phyloP scores from a whole-genome alignment of 306 rosid species.

The Carpinus viminea region DNA sequence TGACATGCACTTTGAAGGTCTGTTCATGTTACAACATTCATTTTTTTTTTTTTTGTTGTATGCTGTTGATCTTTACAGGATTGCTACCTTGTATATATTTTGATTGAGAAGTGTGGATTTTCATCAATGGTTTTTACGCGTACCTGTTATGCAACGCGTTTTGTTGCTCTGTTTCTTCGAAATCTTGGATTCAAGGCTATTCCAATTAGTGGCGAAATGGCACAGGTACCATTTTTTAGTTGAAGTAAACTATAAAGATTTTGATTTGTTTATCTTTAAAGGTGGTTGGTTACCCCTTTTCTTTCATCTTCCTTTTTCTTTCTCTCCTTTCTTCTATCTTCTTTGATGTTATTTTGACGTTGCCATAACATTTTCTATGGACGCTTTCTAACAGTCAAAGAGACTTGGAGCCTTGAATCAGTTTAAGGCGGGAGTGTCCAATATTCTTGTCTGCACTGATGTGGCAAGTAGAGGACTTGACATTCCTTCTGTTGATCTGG shows the following conservation, averaged over 20 bases:
- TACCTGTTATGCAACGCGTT: slow-evolving; percentile 77
- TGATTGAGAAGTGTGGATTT: slow-evolving; percentile 66
- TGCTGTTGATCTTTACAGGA: background rate
- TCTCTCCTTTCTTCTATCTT: background rate
- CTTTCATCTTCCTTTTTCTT: background rate
- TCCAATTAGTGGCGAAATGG: slow-evolving; percentile 94
- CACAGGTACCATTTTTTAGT: slow-evolving; percentile 53
- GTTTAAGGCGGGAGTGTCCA: slow-evolving; percentile 85
- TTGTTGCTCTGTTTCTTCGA: slow-evolving; percentile 75
- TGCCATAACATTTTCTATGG: slow-evolving; percentile 15
- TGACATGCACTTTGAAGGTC: background rate
- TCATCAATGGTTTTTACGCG: slow-evolving; percentile 94
- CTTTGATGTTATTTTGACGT: background rate
- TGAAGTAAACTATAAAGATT: background rate
- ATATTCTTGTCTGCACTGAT: slow-evolving; percentile 83
- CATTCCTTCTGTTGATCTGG: slow-evolving; percentile 77
- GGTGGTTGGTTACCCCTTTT: background rate
- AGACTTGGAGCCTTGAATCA: slow-evolving; percentile 88
- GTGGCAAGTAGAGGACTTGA: slow-evolving; percentile 96
- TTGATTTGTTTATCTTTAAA: slow-evolving; percentile 4
- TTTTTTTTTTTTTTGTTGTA: background rate
- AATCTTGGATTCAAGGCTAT: slow-evolving; percentile 83
- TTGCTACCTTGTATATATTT: too few species aligned
- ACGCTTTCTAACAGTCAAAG: slow-evolving; percentile 57
- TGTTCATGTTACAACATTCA: background rate